Evolutionary conservation across 768 basidiomycete species (phyloP).

Genomic region (Trametes maxima): DNA sequence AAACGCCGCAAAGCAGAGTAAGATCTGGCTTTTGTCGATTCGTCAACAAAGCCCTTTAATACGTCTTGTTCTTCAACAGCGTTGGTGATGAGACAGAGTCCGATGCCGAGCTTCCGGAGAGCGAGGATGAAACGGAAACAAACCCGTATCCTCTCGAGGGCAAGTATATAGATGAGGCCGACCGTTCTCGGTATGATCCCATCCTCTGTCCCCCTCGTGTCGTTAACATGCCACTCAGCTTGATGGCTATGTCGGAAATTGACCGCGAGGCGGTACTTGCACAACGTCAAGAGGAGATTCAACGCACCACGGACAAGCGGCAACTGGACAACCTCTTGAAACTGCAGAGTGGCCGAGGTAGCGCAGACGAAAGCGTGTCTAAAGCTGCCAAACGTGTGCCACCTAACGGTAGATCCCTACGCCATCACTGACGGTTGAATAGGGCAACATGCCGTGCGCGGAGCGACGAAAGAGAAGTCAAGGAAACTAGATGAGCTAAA

Average conservation of each 20-base stretch:
- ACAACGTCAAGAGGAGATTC: constrained; percentile 77
- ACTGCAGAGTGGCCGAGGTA: constrained; percentile 54
- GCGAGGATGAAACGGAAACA: constrained; percentile 54
- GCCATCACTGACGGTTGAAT: neutral
- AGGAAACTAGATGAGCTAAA: constrained; percentile 83
- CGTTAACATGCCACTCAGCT: constrained; percentile 43
- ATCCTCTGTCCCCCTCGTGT: constrained; percentile 2
- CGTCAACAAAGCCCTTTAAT: neutral
- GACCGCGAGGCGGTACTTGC: constrained; percentile 88
- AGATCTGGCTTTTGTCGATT: constrained; percentile 34
- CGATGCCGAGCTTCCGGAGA: constrained; percentile 56
- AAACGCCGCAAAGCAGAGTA: constrained; percentile 79
- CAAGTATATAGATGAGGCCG: constrained; percentile 83
- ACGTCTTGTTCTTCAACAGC: neutral
- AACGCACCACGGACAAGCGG: constrained; percentile 69
- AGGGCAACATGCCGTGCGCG: constrained; percentile 77
- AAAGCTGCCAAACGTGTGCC: constrained; percentile 77
- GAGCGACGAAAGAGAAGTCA: constrained; percentile 79
- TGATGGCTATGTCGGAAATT: constrained; percentile 81
- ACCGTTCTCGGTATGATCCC: constrained; percentile 70
- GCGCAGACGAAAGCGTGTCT: constrained; percentile 59
- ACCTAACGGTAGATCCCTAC: neutral
- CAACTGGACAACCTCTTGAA: constrained; percentile 75
- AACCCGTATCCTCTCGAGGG: constrained; percentile 91
- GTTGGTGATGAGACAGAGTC: constrained; percentile 46